Evolutionary conservation across 768 basidiomycete genomes (phyloP).

Genomic region (Chalciporus piperatus): DNA sequence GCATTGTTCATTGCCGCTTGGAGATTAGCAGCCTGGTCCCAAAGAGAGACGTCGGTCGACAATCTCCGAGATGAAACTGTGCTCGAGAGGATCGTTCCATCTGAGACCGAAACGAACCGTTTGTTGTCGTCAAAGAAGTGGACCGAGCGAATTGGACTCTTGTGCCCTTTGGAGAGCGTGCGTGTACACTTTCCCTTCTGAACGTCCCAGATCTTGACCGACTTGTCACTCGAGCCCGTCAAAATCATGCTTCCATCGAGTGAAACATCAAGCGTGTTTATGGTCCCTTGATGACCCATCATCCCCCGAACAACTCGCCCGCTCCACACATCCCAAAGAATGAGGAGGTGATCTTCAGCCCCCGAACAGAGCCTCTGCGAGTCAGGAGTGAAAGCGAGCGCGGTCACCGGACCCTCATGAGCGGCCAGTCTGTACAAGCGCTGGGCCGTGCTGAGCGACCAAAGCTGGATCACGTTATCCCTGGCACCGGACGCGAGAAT

Average conservation of each 20-base stretch:
- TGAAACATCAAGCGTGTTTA: conserved; percentile 16
- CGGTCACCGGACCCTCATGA: conserved; percentile 18
- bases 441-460: conserved; percentile 19
- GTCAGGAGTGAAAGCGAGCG: conserved; percentile 22
- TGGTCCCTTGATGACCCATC: conserved; percentile 14
- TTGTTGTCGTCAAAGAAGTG: conserved; percentile 8
- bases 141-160: conserved; percentile 1
- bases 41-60: conserved; percentile 3
- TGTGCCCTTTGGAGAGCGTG: conserved; percentile 8
- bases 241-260: conserved; percentile 12
- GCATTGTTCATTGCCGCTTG: neutral
- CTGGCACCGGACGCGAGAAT: conserved; percentile 19
- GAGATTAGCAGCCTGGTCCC: neutral
- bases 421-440: conserved; percentile 7
- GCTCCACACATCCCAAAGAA: conserved; percentile 21
- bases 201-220: conserved; percentile 19
- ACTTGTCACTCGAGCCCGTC: conserved; percentile 17
- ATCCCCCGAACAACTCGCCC: conserved; percentile 16
- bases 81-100: neutral
- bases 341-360: conserved; percentile 20
- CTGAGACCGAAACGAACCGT: conserved; percentile 4
- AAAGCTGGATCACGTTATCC: conserved; percentile 18
- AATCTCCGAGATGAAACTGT: conserved; percentile 1
- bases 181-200: conserved; percentile 8
- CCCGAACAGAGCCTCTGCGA: conserved; percentile 21